Conservation (phyloP, 2,329 filamentous ascomycete species). For the Stylonectria norvegica region DNA sequence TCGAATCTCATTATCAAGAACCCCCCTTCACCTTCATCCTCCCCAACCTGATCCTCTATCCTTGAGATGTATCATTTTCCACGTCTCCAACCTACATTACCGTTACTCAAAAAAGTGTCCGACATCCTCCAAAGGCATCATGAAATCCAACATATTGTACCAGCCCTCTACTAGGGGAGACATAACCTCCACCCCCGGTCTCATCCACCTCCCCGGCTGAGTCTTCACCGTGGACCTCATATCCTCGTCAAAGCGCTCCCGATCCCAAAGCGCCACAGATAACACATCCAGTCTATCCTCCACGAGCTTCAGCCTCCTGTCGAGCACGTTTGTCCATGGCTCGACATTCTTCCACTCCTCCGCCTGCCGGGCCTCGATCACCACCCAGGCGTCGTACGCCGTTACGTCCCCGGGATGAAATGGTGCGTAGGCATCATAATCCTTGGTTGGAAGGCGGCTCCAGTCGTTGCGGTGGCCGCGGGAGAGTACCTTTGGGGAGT, state of each 20-base stretch:
- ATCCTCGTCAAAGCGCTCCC: conserved; percentile 8
- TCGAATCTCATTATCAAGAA: too few species aligned
- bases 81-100: too few species aligned
- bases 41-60: too few species aligned
- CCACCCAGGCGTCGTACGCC: conserved; percentile 7
- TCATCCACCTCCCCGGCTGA: too few species aligned
- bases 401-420: conserved; percentile 1
- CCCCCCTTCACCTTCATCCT: too few species aligned
- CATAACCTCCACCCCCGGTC: too few species aligned
- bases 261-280: conserved; percentile 12
- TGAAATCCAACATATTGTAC: too few species aligned
- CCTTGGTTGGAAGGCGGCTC: conserved; percentile 4
- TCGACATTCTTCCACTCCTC: background rate
- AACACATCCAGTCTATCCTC: conserved; percentile 13
- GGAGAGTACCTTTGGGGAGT: conserved; percentile 10
- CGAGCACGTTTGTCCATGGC: conserved; percentile 4
- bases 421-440: conserved; percentile 4
- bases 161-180: too few species aligned
- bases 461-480: conserved; percentile 6
- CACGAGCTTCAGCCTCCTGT: background rate
- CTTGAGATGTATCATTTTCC: too few species aligned
- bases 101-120: too few species aligned
- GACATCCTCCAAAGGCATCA: too few species aligned
- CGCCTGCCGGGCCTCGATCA: conserved; percentile 4
- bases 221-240: too few species aligned